phyloP scores from a whole-genome alignment of 176 grass and related monocot species.

The Guadua angustifolia region DNA sequence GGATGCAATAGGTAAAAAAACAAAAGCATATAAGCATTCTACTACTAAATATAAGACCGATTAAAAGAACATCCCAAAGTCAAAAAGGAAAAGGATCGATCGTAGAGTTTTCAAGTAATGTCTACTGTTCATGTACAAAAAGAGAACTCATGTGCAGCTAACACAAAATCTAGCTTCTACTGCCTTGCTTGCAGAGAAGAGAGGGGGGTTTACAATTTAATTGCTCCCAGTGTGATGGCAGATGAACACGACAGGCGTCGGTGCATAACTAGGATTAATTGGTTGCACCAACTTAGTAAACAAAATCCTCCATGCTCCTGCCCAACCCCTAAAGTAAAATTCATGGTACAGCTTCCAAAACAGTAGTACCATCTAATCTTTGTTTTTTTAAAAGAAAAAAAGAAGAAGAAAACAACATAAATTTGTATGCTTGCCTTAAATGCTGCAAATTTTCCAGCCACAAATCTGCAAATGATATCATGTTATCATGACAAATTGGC shows the following conservation, averaged over 20 bases:
- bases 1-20: neutral
- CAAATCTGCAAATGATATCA: slow-evolving; percentile 4
- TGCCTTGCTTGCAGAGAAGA: slow-evolving; percentile 45
- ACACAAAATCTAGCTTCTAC: slow-evolving; percentile 3
- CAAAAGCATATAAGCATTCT: neutral
- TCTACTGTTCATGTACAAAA: slow-evolving; percentile 29
- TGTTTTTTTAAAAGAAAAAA: neutral
- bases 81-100: neutral
- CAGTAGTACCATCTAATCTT: neutral
- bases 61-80: neutral
- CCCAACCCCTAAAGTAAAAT: slow-evolving; percentile 26
- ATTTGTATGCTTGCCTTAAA: neutral
- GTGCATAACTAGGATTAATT: slow-evolving; percentile 20
- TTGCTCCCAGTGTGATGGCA: slow-evolving; percentile 25
- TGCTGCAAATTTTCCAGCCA: neutral
- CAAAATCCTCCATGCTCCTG: slow-evolving; percentile 32
- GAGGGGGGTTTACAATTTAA: slow-evolving; percentile 40
- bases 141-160: neutral
- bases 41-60: neutral
- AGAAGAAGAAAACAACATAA: no score
- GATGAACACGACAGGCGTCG: slow-evolving; percentile 26
- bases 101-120: neutral
- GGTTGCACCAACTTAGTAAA: slow-evolving; percentile 42
- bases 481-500: slow-evolving; percentile 29
- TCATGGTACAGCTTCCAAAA: slow-evolving; percentile 26